A percentile compares a stretch with the other conserved stretches of the same genome.
Conservation (phyloP, 1,139 yeast species). For the Citeromyces hawaiiensis region DNA sequence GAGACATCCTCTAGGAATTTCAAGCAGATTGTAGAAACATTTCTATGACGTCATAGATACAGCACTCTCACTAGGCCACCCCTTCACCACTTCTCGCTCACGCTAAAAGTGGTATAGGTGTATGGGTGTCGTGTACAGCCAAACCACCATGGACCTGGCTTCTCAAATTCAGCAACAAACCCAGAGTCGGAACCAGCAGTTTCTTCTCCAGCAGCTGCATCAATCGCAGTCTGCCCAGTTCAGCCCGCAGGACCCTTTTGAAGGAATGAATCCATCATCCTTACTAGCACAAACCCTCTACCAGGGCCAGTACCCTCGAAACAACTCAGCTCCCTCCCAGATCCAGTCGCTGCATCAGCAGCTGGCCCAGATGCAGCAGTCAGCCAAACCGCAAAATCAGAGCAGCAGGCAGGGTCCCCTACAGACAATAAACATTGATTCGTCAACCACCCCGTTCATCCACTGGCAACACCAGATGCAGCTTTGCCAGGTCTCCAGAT, state of each 20-base stretch:
- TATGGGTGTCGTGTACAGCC: no score
- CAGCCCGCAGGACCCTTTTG: conserved; percentile 9
- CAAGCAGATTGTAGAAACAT: no score
- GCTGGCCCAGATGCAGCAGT: conserved; percentile 20
- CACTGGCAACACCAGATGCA: conserved; percentile 87
- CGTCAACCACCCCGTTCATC: conserved; percentile 28
- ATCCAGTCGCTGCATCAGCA: conserved; percentile 19
- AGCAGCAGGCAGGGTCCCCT: conserved; percentile 15
- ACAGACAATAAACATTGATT: conserved; percentile 21
- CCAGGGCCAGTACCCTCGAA: conserved; percentile 20
- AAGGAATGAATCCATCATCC: conserved; percentile 18
- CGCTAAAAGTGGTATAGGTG: no score
- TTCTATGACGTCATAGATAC: no score
- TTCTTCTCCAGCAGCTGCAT: conserved; percentile 17
- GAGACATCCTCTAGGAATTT: no score
- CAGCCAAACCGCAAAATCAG: conserved; percentile 8
- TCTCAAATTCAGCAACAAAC: conserved; percentile 6
- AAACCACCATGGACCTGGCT: conserved; percentile 11
- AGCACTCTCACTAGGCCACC: no score
- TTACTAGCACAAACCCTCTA: conserved; percentile 22
- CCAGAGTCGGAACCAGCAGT: conserved; percentile 8
- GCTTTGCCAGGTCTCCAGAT: conserved; percentile 67
- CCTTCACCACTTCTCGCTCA: no score
- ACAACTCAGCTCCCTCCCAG: conserved; percentile 11
- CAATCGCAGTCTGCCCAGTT: conserved; percentile 7